These are phyloP conservation scores for Curvularia eragrostidis DNA, from an alignment of 2,329 filamentous ascomycete genomes.

Conservation along the genomic window DNA sequence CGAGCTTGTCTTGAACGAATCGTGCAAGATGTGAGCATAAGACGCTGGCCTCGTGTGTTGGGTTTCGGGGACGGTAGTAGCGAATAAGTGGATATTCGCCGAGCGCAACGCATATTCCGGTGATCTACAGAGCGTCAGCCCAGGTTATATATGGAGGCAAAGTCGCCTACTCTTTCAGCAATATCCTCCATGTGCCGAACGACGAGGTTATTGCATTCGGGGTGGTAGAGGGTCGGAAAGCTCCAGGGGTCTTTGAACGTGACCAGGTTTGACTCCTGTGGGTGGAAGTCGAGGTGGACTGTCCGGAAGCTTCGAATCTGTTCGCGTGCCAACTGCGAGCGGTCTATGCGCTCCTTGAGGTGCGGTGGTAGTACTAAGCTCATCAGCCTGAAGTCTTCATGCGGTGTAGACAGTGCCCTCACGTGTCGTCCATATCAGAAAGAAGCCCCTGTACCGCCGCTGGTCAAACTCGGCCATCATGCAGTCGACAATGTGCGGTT, in stretches of 20 bases:
- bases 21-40: slow-evolving; percentile 86
- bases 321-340: slow-evolving; percentile 70
- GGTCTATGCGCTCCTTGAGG: slow-evolving; percentile 76
- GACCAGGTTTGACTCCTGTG: slow-evolving; percentile 87
- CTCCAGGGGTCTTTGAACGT: slow-evolving; percentile 96
- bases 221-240: slow-evolving; percentile 91
- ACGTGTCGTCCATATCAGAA: slow-evolving; percentile 84
- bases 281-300: slow-evolving; percentile 86
- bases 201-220: slow-evolving; percentile 83
- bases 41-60: slow-evolving; percentile 85
- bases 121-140: slow-evolving; percentile 64
- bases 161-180: slow-evolving; percentile 76
- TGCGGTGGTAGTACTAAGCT: slow-evolving; percentile 69
- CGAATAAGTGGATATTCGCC: slow-evolving; percentile 93
- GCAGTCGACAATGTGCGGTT: slow-evolving; percentile 89
- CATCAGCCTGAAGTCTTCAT: slow-evolving; percentile 3
- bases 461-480: slow-evolving; percentile 90
- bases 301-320: slow-evolving; percentile 82
- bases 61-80: slow-evolving; percentile 79
- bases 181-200: slow-evolving; percentile 81
- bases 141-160: not conserved
- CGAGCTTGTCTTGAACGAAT: slow-evolving; percentile 90
- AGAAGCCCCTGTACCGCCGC: slow-evolving; percentile 78
- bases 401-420: slow-evolving; percentile 9
- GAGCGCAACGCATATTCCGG: slow-evolving; percentile 86